Conservation (phyloP, 1,284 basidiomycete genomes). For the Sanghuangporus sanghuang region DNA sequence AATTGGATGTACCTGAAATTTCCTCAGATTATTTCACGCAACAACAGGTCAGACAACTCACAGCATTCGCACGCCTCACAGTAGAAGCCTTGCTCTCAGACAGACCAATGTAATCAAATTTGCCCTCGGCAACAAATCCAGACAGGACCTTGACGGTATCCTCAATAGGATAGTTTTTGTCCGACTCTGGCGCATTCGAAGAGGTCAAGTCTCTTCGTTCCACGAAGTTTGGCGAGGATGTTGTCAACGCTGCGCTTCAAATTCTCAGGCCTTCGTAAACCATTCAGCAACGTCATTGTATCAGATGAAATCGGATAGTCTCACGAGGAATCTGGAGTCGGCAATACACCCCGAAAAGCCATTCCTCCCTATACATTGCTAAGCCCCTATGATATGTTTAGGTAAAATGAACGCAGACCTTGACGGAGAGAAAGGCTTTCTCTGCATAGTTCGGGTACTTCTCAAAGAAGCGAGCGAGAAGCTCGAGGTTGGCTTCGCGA, state of each 20-base stretch:
- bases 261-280: conserved; percentile 34
- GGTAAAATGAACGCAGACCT: no score
- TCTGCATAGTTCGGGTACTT: conserved; percentile 50
- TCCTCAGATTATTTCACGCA: not conserved
- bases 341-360: no score
- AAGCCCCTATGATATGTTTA: no score
- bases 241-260: conserved; percentile 36
- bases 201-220: conserved; percentile 40
- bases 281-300: not conserved
- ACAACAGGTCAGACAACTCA: conserved; percentile 16
- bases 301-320: conserved; percentile 7
- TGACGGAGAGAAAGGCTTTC: conserved; percentile 44
- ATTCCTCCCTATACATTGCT: no score
- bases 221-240: conserved; percentile 34
- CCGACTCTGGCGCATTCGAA: conserved; percentile 36
- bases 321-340: conserved; percentile 31
- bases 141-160: conserved; percentile 27
- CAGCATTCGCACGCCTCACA: conserved; percentile 37
- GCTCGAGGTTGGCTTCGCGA: conserved; percentile 34
- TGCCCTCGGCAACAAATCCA: conserved; percentile 34
- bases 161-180: conserved; percentile 31
- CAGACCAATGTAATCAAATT: conserved; percentile 41
- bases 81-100: conserved; percentile 45
- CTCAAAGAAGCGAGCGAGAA: conserved; percentile 41
- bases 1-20: conserved; percentile 39